Percentiles rank a stretch among this genome's conserved stretches.
Evolutionary conservation across 2,329 filamentous ascomycete genomes (phyloP).

Genomic region (Colletotrichum neosansevieriae): DNA sequence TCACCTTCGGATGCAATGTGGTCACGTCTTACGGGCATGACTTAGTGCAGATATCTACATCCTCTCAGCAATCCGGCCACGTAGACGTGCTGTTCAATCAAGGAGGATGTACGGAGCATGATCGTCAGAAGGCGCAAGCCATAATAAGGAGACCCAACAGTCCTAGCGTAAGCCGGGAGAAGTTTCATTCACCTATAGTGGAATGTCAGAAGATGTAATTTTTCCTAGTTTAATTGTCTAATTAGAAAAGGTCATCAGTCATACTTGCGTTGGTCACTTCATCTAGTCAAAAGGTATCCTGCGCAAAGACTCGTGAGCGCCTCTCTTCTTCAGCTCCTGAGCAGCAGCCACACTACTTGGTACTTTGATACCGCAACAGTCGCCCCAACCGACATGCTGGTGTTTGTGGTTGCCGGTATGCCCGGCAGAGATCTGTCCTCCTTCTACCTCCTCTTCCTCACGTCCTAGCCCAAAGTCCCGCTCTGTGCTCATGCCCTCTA

Average conservation of each 20-base stretch:
- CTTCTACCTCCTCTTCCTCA: constrained; percentile 65
- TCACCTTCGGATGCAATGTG: constrained; percentile 47
- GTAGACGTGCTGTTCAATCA: not conserved
- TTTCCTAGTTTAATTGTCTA: constrained; percentile 14
- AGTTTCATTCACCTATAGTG: too few species aligned
- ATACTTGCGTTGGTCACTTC: not conserved
- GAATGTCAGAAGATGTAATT: not conserved
- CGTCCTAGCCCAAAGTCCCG: constrained; percentile 60
- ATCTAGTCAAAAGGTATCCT: constrained; percentile 84
- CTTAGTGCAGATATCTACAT: not conserved
- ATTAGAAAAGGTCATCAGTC: not conserved
- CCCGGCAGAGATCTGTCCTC: constrained; percentile 64
- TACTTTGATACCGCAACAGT: constrained; percentile 98
- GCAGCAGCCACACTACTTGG: constrained; percentile 93
- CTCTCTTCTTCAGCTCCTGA: constrained; percentile 85
- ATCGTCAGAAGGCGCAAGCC: not conserved
- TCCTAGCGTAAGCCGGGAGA: not conserved
- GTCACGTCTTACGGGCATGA: constrained; percentile 38
- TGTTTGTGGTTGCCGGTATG: constrained; percentile 79
- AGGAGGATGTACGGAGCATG: not conserved
- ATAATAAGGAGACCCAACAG: not conserved
- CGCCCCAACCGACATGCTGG: constrained; percentile 83
- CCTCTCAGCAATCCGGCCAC: not conserved
- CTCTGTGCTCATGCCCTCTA: constrained; percentile 82
- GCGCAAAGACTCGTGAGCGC: constrained; percentile 69